A percentile compares a stretch with the other conserved stretches of the same genome.
phyloP scores from a whole-genome alignment of 768 basidiomycete species.

The Boletus speciosus region DNA sequence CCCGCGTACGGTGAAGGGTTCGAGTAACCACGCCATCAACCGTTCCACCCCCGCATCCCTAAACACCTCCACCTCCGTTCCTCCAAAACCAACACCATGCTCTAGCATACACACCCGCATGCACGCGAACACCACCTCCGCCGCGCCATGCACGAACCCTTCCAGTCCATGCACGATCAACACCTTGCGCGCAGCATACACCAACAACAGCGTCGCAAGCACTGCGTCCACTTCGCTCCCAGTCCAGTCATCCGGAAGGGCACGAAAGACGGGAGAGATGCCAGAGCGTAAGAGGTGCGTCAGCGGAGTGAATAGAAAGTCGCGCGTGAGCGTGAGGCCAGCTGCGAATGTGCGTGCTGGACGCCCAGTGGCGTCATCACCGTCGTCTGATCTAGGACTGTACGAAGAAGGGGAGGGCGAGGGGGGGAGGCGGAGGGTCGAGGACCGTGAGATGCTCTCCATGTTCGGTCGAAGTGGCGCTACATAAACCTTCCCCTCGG shows the following conservation, averaged over 20 bases:
- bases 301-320: conserved; percentile 70
- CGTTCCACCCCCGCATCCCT: conserved; percentile 62
- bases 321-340: conserved; percentile 48
- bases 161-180: conserved; percentile 41
- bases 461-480: conserved; percentile 51
- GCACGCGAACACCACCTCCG: conserved; percentile 60
- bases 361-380: neutral
- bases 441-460: conserved; percentile 51
- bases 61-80: conserved; percentile 61
- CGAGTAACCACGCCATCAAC: conserved; percentile 59
- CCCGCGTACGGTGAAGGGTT: conserved; percentile 43
- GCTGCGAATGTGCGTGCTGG: conserved; percentile 3
- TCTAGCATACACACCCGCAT: conserved; percentile 98
- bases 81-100: conserved; percentile 49
- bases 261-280: conserved; percentile 63
- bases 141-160: conserved; percentile 26
- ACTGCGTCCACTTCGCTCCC: conserved; percentile 77
- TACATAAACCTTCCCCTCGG: conserved; percentile 40
- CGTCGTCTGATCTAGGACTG: neutral
- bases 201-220: conserved; percentile 64
- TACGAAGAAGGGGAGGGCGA: neutral
- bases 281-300: conserved; percentile 81
- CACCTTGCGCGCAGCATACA: conserved; percentile 45
- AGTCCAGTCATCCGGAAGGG: conserved; percentile 69
- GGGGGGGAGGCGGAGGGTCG: conserved; percentile 48